A percentile compares a stretch with the other conserved stretches of the same genome.
phyloP scores from a whole-genome alignment of 169 alveolate genomes.

The Cyclospora cayetanensis region DNA sequence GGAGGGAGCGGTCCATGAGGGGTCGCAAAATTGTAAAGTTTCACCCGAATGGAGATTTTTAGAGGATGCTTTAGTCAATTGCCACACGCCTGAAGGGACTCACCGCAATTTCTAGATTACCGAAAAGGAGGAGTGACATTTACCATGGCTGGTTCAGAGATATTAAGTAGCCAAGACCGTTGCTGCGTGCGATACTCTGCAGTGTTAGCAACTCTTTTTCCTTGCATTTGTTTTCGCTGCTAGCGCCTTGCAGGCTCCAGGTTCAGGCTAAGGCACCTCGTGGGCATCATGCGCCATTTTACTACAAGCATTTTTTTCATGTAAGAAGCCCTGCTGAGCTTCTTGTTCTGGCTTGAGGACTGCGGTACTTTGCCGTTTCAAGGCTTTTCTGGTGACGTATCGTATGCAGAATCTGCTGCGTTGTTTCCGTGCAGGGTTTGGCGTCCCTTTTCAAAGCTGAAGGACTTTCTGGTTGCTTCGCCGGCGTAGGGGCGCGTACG shows the following conservation, averaged over 20 bases:
- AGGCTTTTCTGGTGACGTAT: not conserved
- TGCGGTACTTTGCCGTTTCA: not conserved
- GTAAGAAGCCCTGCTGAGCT: not conserved
- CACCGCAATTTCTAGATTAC: too few species aligned
- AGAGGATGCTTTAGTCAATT: too few species aligned
- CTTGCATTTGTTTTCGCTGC: not conserved
- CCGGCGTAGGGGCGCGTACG: slow-evolving; percentile 50
- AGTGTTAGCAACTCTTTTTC: not conserved
- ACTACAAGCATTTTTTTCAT: slow-evolving; percentile 38
- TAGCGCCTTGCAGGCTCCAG: slow-evolving; percentile 10
- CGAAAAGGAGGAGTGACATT: too few species aligned
- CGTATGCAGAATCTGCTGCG: not conserved
- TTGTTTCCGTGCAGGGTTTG: slow-evolving; percentile 10
- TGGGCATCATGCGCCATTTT: slow-evolving; percentile 9
- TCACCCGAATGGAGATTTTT: too few species aligned
- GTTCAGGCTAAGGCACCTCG: slow-evolving; percentile 18
- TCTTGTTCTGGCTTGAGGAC: not conserved
- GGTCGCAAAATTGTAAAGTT: too few species aligned
- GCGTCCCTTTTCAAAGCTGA: slow-evolving; percentile 29
- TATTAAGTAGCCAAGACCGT: too few species aligned
- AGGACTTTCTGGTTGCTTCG: slow-evolving; percentile 33
- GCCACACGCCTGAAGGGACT: too few species aligned
- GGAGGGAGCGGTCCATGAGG: too few species aligned
- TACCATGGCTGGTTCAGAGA: too few species aligned
- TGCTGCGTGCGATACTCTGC: too few species aligned